Conservation (phyloP, 2,329 filamentous ascomycete species). For the Botrytis hyacinthi region DNA sequence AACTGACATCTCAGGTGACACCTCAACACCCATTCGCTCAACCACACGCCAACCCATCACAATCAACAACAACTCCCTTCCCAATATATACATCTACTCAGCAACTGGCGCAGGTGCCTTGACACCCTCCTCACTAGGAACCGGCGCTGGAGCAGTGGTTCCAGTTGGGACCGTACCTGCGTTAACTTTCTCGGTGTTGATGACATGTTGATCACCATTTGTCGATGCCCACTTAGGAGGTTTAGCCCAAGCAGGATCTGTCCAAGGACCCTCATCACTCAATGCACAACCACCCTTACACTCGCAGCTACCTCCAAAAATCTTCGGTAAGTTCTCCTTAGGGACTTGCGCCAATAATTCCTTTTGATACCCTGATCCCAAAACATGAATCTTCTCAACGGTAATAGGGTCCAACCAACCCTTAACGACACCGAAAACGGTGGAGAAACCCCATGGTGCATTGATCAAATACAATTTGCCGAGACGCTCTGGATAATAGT, state of each 20-base stretch:
- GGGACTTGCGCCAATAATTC: constrained; percentile 84
- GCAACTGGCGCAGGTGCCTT: constrained; percentile 30
- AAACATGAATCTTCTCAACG: constrained; percentile 90
- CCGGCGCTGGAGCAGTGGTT: constrained; percentile 25
- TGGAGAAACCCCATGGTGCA: constrained; percentile 90
- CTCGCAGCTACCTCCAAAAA: constrained; percentile 79
- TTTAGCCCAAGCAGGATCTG: constrained; percentile 64
- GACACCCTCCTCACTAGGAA: constrained; percentile 30
- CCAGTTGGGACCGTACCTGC: constrained; percentile 30
- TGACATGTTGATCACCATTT: constrained; percentile 38
- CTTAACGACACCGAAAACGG: constrained; percentile 83
- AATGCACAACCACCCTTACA: constrained; percentile 81
- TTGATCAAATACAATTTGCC: constrained; percentile 98
- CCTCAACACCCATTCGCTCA: background rate
- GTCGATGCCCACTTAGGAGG: constrained; percentile 58
- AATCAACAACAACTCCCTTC: background rate
- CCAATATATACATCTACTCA: constrained; percentile 24
- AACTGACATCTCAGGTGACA: background rate
- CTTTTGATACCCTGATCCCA: constrained; percentile 77
- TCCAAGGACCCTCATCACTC: constrained; percentile 91
- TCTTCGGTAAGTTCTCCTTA: constrained; percentile 82
- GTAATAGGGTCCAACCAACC: constrained; percentile 96
- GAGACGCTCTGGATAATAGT: constrained; percentile 97
- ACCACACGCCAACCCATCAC: background rate
- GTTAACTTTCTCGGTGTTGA: constrained; percentile 40